Base-by-base conservation (phyloP, 768 basidiomycete genomes). In the Suillus placidus region DNA sequence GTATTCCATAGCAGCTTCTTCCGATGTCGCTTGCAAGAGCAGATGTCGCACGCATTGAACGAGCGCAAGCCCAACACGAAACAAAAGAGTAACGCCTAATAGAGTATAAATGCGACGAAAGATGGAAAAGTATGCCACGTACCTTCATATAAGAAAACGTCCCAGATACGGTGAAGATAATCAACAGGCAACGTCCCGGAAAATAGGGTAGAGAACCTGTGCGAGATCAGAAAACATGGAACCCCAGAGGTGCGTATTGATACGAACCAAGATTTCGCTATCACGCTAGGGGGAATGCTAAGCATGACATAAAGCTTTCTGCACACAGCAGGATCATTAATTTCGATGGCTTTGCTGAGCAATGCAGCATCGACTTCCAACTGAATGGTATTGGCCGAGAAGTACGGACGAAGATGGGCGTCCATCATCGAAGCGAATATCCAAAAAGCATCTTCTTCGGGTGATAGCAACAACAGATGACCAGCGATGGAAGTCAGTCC, bases 361-460 rank as follows among this genome's bases (percentile, higher is more conserved):
- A 95, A 74, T 3, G 85, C 81, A 0, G 91, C 84, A 66, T 94
- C 93, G 9, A 94, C 88, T 68, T 93, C 92, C 63, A 93, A 78
- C 73, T 92, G 91, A 3, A 82, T 80, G 2, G 82, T 78, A 60
- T 77, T 83, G 4, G 82, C 71, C 43, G 89, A 85, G 72, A 93
- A 95, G 74, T 93, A 93, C 0, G 88, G 81, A 1, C 93, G 88
- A n/a, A 94, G 80, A 68, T 93, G 88, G 1, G 85, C 84, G 69
- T 94, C 92, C 93, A 95, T 95, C 68, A 94, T 78, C 3, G 92
- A 92, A 1, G 92, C 83, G 72, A 94, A 94, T 23, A 91, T 94
- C 93, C 93, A 95, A 74, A 95, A 95, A 0, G 91, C 93, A 68
- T 95, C 93, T 73, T 95, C 93, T 68, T 95, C 93, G 0, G 93